These are phyloP conservation scores for Silene conica DNA, from an alignment of 148 eudicot species.

Conservation along the genomic window DNA sequence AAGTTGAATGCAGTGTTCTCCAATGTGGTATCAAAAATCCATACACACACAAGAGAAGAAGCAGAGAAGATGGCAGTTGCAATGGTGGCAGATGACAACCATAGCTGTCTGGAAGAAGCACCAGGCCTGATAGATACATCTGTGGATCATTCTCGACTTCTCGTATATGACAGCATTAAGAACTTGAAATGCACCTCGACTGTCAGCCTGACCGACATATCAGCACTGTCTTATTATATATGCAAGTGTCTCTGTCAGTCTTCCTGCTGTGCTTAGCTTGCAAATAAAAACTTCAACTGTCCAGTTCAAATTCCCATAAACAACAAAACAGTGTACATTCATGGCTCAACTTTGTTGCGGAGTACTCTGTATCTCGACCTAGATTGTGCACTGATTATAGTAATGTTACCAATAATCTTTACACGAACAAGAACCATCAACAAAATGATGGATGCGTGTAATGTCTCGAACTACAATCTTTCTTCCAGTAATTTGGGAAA, in stretches of 20 bases:
- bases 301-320: neutral
- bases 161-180: constrained; percentile 26
- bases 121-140: constrained; percentile 50
- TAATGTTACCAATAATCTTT: neutral
- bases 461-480: constrained; percentile 49
- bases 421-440: constrained; percentile 40
- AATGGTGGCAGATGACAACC: constrained; percentile 60
- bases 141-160: constrained; percentile 52
- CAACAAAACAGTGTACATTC: neutral
- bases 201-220: no score
- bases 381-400: neutral
- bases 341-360: neutral
- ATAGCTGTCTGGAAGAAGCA: constrained; percentile 84
- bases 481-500: constrained; percentile 49
- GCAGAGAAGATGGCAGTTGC: constrained; percentile 76
- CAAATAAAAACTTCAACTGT: neutral
- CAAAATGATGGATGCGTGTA: constrained; percentile 48
- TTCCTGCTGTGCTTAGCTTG: no score
- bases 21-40: constrained; percentile 71
- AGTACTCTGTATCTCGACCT: neutral
- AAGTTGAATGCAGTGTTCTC: constrained; percentile 51
- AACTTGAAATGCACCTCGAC: constrained; percentile 22
- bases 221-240: no score
- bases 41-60: constrained; percentile 80
- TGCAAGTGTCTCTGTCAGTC: no score